phyloP scores from a whole-genome alignment of 2,329 filamentous ascomycete genomes.

The Ophiostoma sp. region DNA sequence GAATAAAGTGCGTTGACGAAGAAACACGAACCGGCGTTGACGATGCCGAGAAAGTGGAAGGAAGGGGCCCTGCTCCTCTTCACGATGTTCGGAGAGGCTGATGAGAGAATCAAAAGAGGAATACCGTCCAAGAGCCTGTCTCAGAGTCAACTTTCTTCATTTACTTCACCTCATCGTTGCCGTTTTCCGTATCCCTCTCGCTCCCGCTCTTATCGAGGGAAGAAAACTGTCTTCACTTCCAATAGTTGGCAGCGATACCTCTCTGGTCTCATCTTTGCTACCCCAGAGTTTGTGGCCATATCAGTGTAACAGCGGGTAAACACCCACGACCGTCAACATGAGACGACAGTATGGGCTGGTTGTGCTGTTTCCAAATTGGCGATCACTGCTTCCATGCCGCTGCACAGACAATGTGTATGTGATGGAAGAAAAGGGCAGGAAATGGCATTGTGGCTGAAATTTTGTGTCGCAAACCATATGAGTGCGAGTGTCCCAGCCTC shows the following conservation, averaged over 20 bases:
- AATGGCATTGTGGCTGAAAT: constrained; percentile 1
- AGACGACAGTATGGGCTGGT: background rate
- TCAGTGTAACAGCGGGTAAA: background rate
- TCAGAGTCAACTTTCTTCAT: background rate
- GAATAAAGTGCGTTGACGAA: background rate
- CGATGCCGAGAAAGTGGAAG: background rate
- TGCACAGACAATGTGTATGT: background rate
- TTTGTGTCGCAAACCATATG: background rate
- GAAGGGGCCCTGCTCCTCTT: background rate
- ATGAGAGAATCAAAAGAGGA: background rate
- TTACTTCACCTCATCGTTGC: background rate
- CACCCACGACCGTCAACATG: background rate
- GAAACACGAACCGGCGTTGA: constrained; percentile 16
- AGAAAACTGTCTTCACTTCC: background rate
- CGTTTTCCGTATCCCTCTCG: background rate
- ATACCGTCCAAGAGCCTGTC: background rate
- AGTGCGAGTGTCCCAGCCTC: background rate
- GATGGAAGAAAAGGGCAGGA: background rate
- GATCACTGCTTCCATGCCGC: constrained; percentile 1
- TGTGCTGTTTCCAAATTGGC: constrained; percentile 5
- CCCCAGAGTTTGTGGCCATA: background rate
- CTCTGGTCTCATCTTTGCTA: background rate
- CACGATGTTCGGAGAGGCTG: background rate
- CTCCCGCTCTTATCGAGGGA: background rate
- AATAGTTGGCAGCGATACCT: background rate